Percentiles rank a stretch among this genome's conserved stretches.
These are phyloP conservation scores for Apiospora arundinis DNA, from an alignment of 2,329 filamentous ascomycete species.

Conservation along the genomic window DNA sequence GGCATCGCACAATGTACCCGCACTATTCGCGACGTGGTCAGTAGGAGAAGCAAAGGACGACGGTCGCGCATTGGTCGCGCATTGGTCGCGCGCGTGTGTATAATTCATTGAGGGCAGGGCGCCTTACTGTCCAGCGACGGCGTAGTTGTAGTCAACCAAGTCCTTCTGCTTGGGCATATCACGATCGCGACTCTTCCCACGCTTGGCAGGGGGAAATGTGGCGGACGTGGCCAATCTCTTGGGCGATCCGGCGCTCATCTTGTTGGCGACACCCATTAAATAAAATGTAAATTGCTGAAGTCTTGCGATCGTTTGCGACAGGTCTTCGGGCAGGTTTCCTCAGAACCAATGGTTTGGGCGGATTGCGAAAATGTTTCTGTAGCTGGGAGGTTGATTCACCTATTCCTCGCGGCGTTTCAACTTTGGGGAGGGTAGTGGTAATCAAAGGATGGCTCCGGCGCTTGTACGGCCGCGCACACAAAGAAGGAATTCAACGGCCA, in stretches of 20 bases:
- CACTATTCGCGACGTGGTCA: constrained; percentile 57
- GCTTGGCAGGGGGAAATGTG: constrained; percentile 30
- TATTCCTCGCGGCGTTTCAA: neutral
- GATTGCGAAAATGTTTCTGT: neutral
- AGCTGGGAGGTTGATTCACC: neutral
- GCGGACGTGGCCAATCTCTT: constrained; percentile 25
- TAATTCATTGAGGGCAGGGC: neutral
- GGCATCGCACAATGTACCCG: constrained; percentile 85
- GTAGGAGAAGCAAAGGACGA: constrained; percentile 19
- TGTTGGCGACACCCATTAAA: neutral
- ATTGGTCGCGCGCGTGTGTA: constrained; percentile 27
- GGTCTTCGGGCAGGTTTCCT: neutral
- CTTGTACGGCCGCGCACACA: neutral
- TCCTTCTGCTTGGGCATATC: constrained; percentile 64
- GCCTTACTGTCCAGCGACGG: constrained; percentile 85
- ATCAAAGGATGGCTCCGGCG: neutral
- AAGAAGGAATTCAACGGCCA: neutral
- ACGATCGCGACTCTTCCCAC: constrained; percentile 32
- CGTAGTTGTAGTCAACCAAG: constrained; percentile 73
- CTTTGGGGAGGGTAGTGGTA: neutral
- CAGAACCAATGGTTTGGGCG: neutral
- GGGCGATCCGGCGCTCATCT: constrained; percentile 22
- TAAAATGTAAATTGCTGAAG: neutral
- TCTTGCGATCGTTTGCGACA: neutral
- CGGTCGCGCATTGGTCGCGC: neutral